These are phyloP conservation scores for Trichoderma sp. DNA, from an alignment of 2,329 filamentous ascomycete genomes.

Conservation along the genomic window DNA sequence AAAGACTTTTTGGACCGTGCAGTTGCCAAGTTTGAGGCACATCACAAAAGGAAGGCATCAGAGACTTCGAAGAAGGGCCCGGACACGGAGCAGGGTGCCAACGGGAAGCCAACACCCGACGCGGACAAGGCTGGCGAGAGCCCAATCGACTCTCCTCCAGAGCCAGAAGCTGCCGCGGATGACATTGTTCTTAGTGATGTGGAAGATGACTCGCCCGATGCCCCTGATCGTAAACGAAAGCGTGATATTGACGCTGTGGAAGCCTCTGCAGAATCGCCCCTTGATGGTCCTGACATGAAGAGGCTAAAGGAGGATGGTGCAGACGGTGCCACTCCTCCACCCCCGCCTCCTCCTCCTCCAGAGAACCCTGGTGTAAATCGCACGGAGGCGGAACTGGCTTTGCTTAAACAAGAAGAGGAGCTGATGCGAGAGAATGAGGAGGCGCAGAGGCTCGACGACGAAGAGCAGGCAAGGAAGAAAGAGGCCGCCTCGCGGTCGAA, in stretches of 20 bases:
- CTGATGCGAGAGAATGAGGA: conserved; percentile 55
- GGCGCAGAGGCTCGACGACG: conserved; percentile 51
- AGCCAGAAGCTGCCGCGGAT: conserved; percentile 24
- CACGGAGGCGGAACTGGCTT: conserved; percentile 44
- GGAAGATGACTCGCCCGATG: conserved; percentile 46
- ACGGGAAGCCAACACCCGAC: neutral
- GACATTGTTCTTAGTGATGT: conserved; percentile 41
- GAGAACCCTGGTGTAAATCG: conserved; percentile 36
- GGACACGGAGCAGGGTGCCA: conserved; percentile 18
- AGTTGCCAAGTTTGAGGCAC: conserved; percentile 67
- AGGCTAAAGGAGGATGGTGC: conserved; percentile 48
- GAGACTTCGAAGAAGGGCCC: conserved; percentile 31
- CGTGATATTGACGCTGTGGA: conserved; percentile 42
- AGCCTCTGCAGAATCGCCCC: conserved; percentile 48
- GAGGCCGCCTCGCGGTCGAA: conserved; percentile 25
- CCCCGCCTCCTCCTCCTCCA: conserved; percentile 48
- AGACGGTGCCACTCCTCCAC: conserved; percentile 42
- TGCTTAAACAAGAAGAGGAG: conserved; percentile 51
- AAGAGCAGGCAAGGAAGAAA: conserved; percentile 35
- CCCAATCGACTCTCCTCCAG: conserved; percentile 3
- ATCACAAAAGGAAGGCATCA: conserved; percentile 63
- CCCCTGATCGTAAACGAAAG: conserved; percentile 64
- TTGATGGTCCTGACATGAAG: conserved; percentile 57
- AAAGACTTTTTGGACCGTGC: conserved; percentile 86
- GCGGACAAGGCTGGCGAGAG: conserved; percentile 24